phyloP scores from a whole-genome alignment of 306 rosid species.

The Rubus parviflorus region DNA sequence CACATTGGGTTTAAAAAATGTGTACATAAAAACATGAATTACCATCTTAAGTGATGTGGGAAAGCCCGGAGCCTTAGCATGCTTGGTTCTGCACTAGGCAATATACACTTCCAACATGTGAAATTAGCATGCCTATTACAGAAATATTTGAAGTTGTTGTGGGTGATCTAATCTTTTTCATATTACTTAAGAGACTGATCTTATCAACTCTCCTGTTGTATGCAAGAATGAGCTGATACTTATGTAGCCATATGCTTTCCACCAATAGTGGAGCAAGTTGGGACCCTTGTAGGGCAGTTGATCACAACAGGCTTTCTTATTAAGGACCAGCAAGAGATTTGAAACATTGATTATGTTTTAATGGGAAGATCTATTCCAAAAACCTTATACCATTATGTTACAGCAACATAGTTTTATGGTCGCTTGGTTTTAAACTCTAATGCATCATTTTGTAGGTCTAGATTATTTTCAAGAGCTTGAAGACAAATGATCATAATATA shows the following conservation, averaged over 20 bases:
- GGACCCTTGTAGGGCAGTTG: background rate
- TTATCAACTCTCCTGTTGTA: background rate
- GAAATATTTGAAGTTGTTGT: background rate
- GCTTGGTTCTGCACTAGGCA: background rate
- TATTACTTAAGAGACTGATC: background rate
- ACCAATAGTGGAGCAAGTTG: background rate
- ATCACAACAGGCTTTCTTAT: background rate
- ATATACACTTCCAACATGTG: background rate
- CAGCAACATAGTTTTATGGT: background rate
- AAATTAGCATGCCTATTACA: background rate
- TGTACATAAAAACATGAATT: background rate
- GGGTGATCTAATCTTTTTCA: background rate
- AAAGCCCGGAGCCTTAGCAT: constrained; percentile 11
- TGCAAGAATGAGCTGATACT: background rate
- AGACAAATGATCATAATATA: background rate
- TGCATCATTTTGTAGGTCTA: background rate
- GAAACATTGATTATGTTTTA: background rate
- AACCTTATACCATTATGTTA: background rate
- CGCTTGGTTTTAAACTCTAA: background rate
- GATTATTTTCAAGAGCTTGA: background rate
- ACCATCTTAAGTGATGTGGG: constrained; percentile 16
- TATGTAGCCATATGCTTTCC: background rate
- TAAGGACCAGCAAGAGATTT: background rate
- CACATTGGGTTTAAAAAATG: constrained; percentile 1
- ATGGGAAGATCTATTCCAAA: background rate